Percentiles rank a stretch among this genome's conserved stretches.
phyloP scores from a whole-genome alignment of 305 asterid genomes.

The Plantago rigida region DNA sequence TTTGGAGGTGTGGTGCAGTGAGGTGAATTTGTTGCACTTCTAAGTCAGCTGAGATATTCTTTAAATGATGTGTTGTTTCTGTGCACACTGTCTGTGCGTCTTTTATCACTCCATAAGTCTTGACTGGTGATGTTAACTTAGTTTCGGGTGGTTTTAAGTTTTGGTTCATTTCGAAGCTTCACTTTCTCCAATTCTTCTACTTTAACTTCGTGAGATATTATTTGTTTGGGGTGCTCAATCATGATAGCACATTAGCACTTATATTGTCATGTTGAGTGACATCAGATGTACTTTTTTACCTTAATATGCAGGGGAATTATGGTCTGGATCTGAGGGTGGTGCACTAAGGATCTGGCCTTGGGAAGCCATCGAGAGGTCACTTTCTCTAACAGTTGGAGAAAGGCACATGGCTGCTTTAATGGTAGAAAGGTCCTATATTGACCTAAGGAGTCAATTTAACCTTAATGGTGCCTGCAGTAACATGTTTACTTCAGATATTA shows the following conservation, averaged over 20 bases:
- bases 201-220: no score
- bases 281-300: slow-evolving; percentile 21
- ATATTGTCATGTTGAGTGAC: no score
- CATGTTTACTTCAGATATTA: slow-evolving; percentile 71
- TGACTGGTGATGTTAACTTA: no score
- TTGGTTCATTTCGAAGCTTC: background rate
- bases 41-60: background rate
- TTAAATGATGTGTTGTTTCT: background rate
- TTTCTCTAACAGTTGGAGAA: slow-evolving; percentile 54
- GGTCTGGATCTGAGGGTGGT: slow-evolving; percentile 95
- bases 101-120: no score
- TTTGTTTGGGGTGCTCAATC: no score
- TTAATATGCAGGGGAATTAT: slow-evolving; percentile 64
- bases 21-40: no score
- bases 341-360: slow-evolving; percentile 80
- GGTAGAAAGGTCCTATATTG: slow-evolving; percentile 79
- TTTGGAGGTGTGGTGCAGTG: background rate
- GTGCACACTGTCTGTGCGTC: no score
- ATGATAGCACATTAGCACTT: no score
- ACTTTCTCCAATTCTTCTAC: background rate
- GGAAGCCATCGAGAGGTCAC: slow-evolving; percentile 82
- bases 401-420: slow-evolving; percentile 72
- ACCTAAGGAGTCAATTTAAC: slow-evolving; percentile 56
- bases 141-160: no score
- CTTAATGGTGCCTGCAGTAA: slow-evolving; percentile 52